Evolutionary conservation across 768 basidiomycete species (phyloP), one percentile per base, ranked within the genome.

Genomic region (Lactifluus volemus): DNA sequence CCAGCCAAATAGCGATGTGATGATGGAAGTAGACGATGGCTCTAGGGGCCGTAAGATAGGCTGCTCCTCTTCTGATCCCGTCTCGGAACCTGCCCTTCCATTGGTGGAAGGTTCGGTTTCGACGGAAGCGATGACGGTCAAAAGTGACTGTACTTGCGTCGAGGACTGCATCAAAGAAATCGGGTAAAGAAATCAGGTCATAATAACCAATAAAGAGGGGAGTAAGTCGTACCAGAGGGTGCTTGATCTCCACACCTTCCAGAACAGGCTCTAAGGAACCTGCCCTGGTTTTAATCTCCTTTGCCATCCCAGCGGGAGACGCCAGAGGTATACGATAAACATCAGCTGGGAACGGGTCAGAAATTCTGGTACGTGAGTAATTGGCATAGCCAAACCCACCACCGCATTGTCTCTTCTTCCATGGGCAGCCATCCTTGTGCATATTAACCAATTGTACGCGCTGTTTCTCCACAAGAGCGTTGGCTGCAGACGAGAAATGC

Each of bases 371-470:
- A 39, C 15, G 29, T 17, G 42, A 12, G 45, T 17, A 32, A n/a
- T 10, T 4, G n/a, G 15, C 12, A 14, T 12, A 50, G 17, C 15
- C 11, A 38, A 29, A 71, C 83, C 63, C 67, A 92, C 90, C 74
- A 70, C 91, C 88, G 65, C 90, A 92, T 69, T 92, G 91, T 58
- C 82, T 80, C 53, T 79, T 76, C 70, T 82, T 88, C 91, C 91
- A 93, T 3, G 91, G 90, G 68, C 91, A 93, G 0, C 88, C 87
- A 49, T 83, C 78, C 70, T 91, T 91, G 70, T 93, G 91, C 68
- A 79, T 79, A 4, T 81, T 80, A 1, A 91, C 81, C 5, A 93
- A 73, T 47, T 81, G 81, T 4, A 68, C 63, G 14, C 80, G 80
- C 69, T 92, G 91, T 66, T 86, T 91, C 70, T 89, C 88, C 41